Percentiles rank a stretch among this genome's conserved stretches.
Conservation (phyloP, 1,284 basidiomycete genomes). For the Pseudozyma thailandica region DNA sequence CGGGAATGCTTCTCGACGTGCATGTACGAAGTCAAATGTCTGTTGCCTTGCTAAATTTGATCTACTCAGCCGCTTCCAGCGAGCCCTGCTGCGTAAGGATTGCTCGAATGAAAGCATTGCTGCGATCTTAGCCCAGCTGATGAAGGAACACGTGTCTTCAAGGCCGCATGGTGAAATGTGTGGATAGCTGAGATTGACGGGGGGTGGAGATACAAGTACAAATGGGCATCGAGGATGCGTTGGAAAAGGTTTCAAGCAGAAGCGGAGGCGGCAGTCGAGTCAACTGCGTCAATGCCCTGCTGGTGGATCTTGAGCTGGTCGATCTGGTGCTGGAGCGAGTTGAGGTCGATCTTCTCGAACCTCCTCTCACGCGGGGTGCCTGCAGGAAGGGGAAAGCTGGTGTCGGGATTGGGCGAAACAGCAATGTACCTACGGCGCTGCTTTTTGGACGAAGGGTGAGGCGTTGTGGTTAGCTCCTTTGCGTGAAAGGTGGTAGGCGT, state of each 20-base stretch:
- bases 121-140: too few species aligned
- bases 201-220: conserved; percentile 40
- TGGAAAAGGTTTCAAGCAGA: conserved; percentile 8
- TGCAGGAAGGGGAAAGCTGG: conserved; percentile 41
- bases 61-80: too few species aligned
- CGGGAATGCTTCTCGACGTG: too few species aligned
- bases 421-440: conserved; percentile 61
- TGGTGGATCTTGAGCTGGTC: conserved; percentile 49
- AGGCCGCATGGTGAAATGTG: too few species aligned
- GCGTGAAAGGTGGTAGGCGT: conserved; percentile 36
- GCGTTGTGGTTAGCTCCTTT: conserved; percentile 27
- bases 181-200: not conserved
- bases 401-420: conserved; percentile 53
- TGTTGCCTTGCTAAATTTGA: too few species aligned
- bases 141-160: too few species aligned
- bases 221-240: not conserved
- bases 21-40: too few species aligned
- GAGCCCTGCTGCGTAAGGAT: too few species aligned
- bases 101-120: too few species aligned
- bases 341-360: conserved; percentile 63
- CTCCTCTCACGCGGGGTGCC: conserved; percentile 50
- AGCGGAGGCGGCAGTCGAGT: conserved; percentile 9
- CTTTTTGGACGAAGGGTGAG: conserved; percentile 61
- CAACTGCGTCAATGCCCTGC: conserved; percentile 10
- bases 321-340: conserved; percentile 51